phyloP scores from a whole-genome alignment of 1,139 yeast species.

The Meyerozyma smithsonii region DNA sequence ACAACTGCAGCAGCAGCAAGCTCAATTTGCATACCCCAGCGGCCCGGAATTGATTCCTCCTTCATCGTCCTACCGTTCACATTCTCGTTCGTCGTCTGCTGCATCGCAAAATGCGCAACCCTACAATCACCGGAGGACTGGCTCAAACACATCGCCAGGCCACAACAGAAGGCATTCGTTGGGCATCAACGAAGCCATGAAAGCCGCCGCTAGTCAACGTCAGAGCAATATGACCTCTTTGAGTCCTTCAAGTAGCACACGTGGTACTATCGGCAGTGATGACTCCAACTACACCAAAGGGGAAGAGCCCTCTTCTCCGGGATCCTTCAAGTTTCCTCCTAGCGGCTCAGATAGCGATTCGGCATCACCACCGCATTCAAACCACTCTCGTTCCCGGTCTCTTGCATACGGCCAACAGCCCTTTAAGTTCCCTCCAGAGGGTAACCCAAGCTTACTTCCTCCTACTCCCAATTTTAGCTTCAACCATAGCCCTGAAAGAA shows the following conservation, averaged over 20 bases:
- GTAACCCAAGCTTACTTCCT: conserved; percentile 29
- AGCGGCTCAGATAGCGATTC: conserved; percentile 6
- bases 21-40: conserved; percentile 14
- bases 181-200: conserved; percentile 91
- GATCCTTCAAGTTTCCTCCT: conserved; percentile 39
- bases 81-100: conserved; percentile 37
- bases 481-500: conserved; percentile 38
- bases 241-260: conserved; percentile 28
- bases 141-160: conserved; percentile 43
- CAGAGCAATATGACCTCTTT: conserved; percentile 45
- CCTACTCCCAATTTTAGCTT: conserved; percentile 43
- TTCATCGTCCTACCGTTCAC: conserved; percentile 24
- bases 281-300: conserved; percentile 3
- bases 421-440: conserved; percentile 42
- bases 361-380: conserved; percentile 5
- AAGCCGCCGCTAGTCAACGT: conserved; percentile 86
- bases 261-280: conserved; percentile 4
- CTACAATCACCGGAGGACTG: conserved; percentile 33
- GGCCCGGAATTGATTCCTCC: conserved; percentile 24
- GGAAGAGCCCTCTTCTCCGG: conserved; percentile 5
- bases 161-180: conserved; percentile 90
- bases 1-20: conserved; percentile 21
- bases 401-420: conserved; percentile 44
- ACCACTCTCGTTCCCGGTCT: conserved; percentile 31
- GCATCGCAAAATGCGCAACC: conserved; percentile 5